Conservation (phyloP, 371 early-diverging fungal genomes). For the Catenaria anguillulae region DNA sequence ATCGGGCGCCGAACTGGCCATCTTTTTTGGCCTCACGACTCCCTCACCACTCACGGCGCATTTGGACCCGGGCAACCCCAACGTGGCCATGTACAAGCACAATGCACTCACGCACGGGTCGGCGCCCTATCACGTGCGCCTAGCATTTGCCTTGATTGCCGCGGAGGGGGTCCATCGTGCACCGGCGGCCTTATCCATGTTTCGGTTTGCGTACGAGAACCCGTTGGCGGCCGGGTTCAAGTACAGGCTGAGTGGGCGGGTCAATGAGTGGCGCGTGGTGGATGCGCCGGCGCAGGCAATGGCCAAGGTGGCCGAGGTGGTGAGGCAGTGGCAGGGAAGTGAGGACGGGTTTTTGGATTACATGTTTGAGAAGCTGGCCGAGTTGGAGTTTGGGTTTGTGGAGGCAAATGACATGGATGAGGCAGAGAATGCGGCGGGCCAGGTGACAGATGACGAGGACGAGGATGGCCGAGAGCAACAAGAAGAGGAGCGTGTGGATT, state of each 20-base stretch:
- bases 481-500: too few species aligned
- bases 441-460: too few species aligned
- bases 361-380: neutral
- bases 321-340: neutral
- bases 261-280: neutral
- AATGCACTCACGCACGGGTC: neutral
- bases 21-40: neutral
- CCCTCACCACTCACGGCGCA: neutral
- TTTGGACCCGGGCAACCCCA: too few species aligned
- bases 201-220: neutral
- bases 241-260: neutral
- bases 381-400: neutral
- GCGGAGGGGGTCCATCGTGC: neutral
- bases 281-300: neutral
- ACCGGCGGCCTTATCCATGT: neutral
- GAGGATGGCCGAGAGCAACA: too few species aligned
- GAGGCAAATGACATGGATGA: neutral
- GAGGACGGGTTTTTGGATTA: neutral
- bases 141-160: neutral
- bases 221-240: neutral
- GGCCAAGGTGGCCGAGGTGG: neutral
- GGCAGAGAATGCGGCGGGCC: neutral
- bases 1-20: neutral
- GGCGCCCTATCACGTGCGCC: neutral
- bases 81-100: neutral